Base-by-base conservation (phyloP, 768 basidiomycete genomes). In the Neoboletus subvelutipes region DNA sequence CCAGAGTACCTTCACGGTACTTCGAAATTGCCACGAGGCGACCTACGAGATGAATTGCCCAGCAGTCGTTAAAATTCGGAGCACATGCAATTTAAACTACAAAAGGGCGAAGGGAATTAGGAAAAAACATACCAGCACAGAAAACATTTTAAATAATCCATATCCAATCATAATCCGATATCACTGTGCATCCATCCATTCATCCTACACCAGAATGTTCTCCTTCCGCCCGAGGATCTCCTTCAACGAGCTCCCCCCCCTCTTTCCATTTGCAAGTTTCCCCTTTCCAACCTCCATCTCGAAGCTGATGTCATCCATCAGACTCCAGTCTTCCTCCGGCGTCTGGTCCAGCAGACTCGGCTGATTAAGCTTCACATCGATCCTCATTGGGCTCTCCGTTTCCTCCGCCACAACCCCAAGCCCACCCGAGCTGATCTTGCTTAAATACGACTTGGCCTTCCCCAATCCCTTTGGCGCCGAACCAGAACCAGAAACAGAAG, bases 261-360 rank as follows among this genome's bases (percentile, higher is more conserved):
- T 71, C 57, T 73, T 78, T 58, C 72, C 61, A 33, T 40, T 57
- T 8, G 7, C 61, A 15, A 18, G 13, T 54, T 62, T 70, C 22
- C 56, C 62, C 40, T 67, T 60, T 13, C 60, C 66, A 28, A 64
- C 53, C 8, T 72, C 78, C 45, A 68, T 66, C 67, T 83, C 84
- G 57, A 84, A 85, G 63, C 83, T 86, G 33, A 82, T 65, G 56
- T 85, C 82, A 28, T 71, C 73, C 64, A 77, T 63, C 34, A 67
- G 63, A 31, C 70, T 74, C 77, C 75, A 82, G n/a, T 79, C 78
- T 48, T 82, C 81, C 60, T 83, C 83, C 28, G 80, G 82, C 69
- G 76, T 79, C 66, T 86, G 83, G 64, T 85, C 85, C 61, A 86
- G 64, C 61, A 86, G 66, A 60, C 81, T 83, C 9, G 71, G 81